phyloP scores from a whole-genome alignment of 1,284 basidiomycete species.

The Naganishia sp. region DNA sequence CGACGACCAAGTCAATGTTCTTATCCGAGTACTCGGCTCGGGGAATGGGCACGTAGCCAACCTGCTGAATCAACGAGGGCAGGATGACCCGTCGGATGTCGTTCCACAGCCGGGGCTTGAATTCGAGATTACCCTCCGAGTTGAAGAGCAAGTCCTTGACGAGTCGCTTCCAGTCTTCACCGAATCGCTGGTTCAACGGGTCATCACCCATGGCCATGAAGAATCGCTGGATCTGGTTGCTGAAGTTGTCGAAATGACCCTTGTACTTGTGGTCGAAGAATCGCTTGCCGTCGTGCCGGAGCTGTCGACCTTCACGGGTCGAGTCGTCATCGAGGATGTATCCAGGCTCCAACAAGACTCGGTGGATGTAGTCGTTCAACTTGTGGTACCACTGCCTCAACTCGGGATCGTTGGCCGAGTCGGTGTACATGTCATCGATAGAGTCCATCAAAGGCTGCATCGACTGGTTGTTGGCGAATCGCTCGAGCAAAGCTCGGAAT shows the following conservation, averaged over 20 bases:
- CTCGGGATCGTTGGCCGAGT: conserved; percentile 73
- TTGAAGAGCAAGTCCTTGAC: conserved; percentile 76
- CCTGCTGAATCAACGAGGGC: conserved; percentile 71
- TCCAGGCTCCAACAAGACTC: conserved; percentile 79
- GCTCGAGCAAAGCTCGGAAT: conserved; percentile 79
- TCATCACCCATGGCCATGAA: conserved; percentile 83
- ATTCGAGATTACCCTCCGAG: conserved; percentile 76
- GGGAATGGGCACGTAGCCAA: conserved; percentile 88
- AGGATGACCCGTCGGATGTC: conserved; percentile 80
- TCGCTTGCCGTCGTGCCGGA: conserved; percentile 68
- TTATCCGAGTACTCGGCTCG: conserved; percentile 89
- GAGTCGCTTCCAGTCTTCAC: conserved; percentile 78
- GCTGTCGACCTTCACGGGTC: conserved; percentile 62
- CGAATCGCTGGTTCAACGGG: conserved; percentile 76
- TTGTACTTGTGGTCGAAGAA: conserved; percentile 87
- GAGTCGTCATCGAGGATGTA: conserved; percentile 81
- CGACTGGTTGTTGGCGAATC: conserved; percentile 75
- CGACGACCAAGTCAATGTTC: conserved; percentile 81
- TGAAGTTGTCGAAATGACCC: conserved; percentile 76
- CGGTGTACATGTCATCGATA: conserved; percentile 70
- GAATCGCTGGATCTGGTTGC: conserved; percentile 70
- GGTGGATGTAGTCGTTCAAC: conserved; percentile 68
- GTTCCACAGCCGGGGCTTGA: conserved; percentile 86
- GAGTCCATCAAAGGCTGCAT: conserved; percentile 73
- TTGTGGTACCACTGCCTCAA: conserved; percentile 74